phyloP scores from a whole-genome alignment of 2,329 filamentous ascomycete species.

The Fusarium bactridioides region DNA sequence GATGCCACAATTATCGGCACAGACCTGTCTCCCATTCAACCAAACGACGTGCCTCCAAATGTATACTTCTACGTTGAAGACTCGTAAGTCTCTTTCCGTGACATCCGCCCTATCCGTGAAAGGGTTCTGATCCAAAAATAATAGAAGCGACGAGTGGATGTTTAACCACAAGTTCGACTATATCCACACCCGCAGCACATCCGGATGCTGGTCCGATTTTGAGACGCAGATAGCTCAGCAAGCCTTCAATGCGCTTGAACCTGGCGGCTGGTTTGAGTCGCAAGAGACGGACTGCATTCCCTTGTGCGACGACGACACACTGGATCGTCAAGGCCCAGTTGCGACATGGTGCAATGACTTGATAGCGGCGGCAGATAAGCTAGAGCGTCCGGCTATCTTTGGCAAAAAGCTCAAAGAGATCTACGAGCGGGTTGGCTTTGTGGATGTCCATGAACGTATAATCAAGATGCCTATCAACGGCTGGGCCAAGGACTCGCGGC shows the following conservation, averaged over 20 bases:
- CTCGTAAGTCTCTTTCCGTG: slow-evolving; percentile 41
- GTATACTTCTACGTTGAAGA: slow-evolving; percentile 79
- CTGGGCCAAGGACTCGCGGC: slow-evolving; percentile 56
- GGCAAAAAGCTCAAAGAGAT: slow-evolving; percentile 46
- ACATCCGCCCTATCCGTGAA: too few species aligned
- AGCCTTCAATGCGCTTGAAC: slow-evolving; percentile 55
- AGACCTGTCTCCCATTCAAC: slow-evolving; percentile 73
- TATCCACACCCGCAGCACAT: slow-evolving; percentile 58
- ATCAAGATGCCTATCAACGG: slow-evolving; percentile 61
- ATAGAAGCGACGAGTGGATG: slow-evolving; percentile 53
- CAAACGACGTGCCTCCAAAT: slow-evolving; percentile 70
- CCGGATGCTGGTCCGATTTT: slow-evolving; percentile 58
- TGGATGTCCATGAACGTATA: slow-evolving; percentile 58
- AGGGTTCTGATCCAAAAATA: slow-evolving; percentile 30
- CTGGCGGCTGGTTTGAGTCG: slow-evolving; percentile 63
- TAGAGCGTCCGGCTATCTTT: slow-evolving; percentile 49
- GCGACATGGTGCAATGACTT: slow-evolving; percentile 51
- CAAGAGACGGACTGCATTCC: slow-evolving; percentile 53
- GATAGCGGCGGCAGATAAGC: slow-evolving; percentile 46
- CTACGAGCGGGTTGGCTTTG: slow-evolving; percentile 59
- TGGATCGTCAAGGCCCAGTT: slow-evolving; percentile 48
- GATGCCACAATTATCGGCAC: slow-evolving; percentile 65
- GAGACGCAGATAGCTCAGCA: slow-evolving; percentile 57
- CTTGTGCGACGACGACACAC: slow-evolving; percentile 54
- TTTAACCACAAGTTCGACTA: slow-evolving; percentile 62